A percentile compares a stretch with the other conserved stretches of the same genome.
Evolutionary conservation across 768 basidiomycete genomes (phyloP).

Genomic region (Plicaturopsis crispa): DNA sequence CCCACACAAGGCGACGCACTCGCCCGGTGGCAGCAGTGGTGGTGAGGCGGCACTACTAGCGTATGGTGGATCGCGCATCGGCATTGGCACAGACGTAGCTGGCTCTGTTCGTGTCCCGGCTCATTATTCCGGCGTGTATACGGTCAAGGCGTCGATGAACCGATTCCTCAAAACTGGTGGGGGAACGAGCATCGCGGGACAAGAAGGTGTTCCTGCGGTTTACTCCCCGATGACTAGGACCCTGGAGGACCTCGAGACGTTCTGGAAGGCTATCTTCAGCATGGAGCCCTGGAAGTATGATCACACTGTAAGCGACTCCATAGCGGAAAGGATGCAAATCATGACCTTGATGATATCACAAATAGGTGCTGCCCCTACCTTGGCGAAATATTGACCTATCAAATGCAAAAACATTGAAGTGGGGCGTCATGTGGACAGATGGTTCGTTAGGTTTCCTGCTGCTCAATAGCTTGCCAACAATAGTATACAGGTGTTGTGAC

Average conservation of each 20-base stretch:
- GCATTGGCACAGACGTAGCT: constrained; percentile 64
- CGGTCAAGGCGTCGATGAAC: constrained; percentile 48
- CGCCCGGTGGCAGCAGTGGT: constrained; percentile 62
- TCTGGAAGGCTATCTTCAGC: constrained; percentile 54
- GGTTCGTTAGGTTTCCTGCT: constrained; percentile 26
- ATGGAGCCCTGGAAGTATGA: constrained; percentile 67
- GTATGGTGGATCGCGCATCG: constrained; percentile 49
- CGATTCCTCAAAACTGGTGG: constrained; percentile 50
- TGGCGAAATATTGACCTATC: constrained; percentile 30
- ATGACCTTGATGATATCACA: too few relatives aligned
- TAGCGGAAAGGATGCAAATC: too few relatives aligned
- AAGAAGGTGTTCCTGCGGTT: constrained; percentile 48
- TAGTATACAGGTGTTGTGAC: constrained; percentile 38
- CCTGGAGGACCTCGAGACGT: constrained; percentile 55
- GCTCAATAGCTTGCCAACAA: constrained; percentile 1
- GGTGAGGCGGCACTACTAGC: constrained; percentile 63
- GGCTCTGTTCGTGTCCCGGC: constrained; percentile 63
- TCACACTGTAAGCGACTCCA: constrained; percentile 31
- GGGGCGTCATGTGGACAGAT: constrained; percentile 61
- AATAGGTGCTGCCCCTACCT: constrained; percentile 27
- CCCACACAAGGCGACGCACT: constrained; percentile 46
- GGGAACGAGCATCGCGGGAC: constrained; percentile 37
- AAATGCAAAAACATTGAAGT: constrained; percentile 49
- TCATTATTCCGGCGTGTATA: constrained; percentile 58
- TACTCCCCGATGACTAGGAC: constrained; percentile 55